Base-by-base conservation (phyloP, 176 grass and related monocot species). In the Elaeis guineensis region DNA sequence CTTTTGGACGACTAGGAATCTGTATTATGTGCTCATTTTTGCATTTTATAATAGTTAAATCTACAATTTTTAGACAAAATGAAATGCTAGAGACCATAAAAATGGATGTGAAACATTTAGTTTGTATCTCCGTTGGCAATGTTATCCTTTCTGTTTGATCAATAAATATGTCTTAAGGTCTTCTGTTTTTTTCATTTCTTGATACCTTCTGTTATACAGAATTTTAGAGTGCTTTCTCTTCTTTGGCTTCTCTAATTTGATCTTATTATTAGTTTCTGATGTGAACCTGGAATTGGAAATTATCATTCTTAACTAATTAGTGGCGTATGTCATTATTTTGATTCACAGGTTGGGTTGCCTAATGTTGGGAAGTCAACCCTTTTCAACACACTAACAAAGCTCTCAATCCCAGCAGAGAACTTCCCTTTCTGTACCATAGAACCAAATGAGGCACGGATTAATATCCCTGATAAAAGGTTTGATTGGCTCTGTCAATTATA, bases 381-480 rank as follows among this genome's bases (percentile, higher is more conserved):
- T 21, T 97, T 97, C 60, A 97, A 97, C 73, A 91, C 89, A 59
- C 80, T 97, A 29, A 97, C 92, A 5, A 97, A 97, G 72, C 65
- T 97, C 21, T 75, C 92, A 54, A 97, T 97, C 8, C 87, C 92
- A 51, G 92, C 92, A 6, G 92, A 97, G 76, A 97, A 97, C 52
- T 97, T 97, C 70, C 92, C 92, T 52, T 97, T 97, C 54, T 97
- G 92, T 69, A 97, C 92, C 69, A 97, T 97, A 59, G 84, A 97
- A 24, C 87, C 92, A 72, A 91, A 97, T 78, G 92, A 91, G 56
- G 92, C 92, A 16, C 81, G 92, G 22, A 77, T 97, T 39, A 76
- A 84, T 75, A 72, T 97, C 67, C 92, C 87, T 18, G 92, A 97
- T 67, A 84, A 88, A n/a, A 69, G 92, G 20, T 97, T 97, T 82